Base-by-base conservation (phyloP, 768 basidiomycete genomes). In the Naganishia kalamii region DNA sequence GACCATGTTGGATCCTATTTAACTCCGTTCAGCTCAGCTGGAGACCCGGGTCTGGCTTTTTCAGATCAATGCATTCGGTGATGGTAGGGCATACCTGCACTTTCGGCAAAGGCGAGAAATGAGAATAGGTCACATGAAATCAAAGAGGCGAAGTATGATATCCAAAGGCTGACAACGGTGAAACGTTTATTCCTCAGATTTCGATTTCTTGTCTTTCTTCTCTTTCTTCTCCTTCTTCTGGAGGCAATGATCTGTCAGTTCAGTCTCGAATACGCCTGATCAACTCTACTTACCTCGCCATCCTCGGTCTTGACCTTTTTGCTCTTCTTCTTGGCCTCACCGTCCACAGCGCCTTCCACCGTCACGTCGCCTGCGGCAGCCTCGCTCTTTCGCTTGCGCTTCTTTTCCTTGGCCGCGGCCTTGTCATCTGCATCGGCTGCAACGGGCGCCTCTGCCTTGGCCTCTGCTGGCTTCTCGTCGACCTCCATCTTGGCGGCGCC, bases 391-490 rank as follows among this genome's bases (percentile, higher is more conserved):
- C 70, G 69, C 70, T 72, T 73, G 32, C 74, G 65, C 70, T 75
- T 77, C 67, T 73, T 71, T 67, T 84, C 82, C 72, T 82, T 82
- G 62, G 81, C 79, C 57, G 78, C 78, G 71, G 69, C 68, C 54
- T 63, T 66, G 48, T 63, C 67, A 46, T 65, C 67, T 59, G 57
- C 52, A 48, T 54, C 63, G 13, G 35, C 32, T 23, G 49, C 48
- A 48, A 71, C 68, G 10, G 69, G 65, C 0, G 72, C 71, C 25
- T 50, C 70, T 40, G 68, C 35, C 33, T 68, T 78, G 35, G 32
- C 74, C 66, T 63, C 7, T 6, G 44, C 68, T 13, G 60, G 43
- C 33, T 67, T 67, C 0, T 73, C 68, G 30, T 75, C 65, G 25
- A 72, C 72, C 29, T 77, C 65, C 29, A 68, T 51, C 15, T 50